phyloP scores from a whole-genome alignment of 1,284 basidiomycete genomes.

The Porodaedalea pini region DNA sequence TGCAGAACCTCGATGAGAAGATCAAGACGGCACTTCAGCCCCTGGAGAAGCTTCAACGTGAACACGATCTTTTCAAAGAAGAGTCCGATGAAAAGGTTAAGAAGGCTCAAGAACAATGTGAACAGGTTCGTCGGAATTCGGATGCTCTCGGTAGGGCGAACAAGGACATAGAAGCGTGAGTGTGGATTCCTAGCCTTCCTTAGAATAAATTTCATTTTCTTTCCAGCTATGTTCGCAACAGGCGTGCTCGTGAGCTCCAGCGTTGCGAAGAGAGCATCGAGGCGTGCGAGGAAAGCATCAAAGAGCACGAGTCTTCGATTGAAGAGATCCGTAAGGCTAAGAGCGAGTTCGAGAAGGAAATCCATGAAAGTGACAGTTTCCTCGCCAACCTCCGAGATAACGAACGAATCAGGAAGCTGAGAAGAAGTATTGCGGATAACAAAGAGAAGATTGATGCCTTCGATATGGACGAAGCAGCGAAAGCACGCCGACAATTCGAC shows the following conservation, averaged over 20 bases:
- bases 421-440: conserved; percentile 62
- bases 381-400: conserved; percentile 84
- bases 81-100: conserved; percentile 39
- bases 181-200: conserved; percentile 9
- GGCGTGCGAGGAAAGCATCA: conserved; percentile 57
- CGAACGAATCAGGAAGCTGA: conserved; percentile 71
- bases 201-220: conserved; percentile 2
- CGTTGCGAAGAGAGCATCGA: conserved; percentile 62
- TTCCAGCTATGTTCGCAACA: conserved; percentile 70
- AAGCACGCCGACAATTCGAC: conserved; percentile 80
- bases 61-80: conserved; percentile 35
- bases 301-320: conserved; percentile 51
- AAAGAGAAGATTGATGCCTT: conserved; percentile 71
- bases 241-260: conserved; percentile 58
- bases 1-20: conserved; percentile 63
- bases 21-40: conserved; percentile 64
- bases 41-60: conserved; percentile 62
- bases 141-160: conserved; percentile 63
- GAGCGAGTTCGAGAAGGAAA: conserved; percentile 61
- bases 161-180: conserved; percentile 62
- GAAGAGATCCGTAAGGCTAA: conserved; percentile 54
- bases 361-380: conserved; percentile 67
- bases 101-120: conserved; percentile 51
- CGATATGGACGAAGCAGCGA: conserved; percentile 80
- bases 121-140: conserved; percentile 62